A percentile compares a stretch with the other conserved stretches of the same genome.
These are phyloP conservation scores for Geosiphon pyriformis DNA, from an alignment of 192 early-diverging fungal species.

Conservation along the genomic window DNA sequence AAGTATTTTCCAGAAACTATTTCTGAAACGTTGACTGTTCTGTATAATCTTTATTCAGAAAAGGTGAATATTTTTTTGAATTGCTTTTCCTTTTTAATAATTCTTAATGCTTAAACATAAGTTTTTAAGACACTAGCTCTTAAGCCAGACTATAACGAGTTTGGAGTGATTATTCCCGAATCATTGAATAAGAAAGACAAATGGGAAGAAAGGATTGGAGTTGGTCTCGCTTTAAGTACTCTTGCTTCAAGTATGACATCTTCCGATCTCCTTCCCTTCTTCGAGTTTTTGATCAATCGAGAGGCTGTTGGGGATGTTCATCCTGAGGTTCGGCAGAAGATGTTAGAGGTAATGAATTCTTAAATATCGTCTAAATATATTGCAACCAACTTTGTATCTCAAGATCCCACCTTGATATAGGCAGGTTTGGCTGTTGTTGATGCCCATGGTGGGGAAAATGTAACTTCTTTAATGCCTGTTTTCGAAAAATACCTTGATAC, in stretches of 20 bases:
- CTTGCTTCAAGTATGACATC: conserved; percentile 57
- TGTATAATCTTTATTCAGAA: conserved; percentile 58
- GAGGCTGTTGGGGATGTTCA: conserved; percentile 82
- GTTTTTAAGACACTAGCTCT: conserved; percentile 55
- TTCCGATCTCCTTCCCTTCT: conserved; percentile 49
- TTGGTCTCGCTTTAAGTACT: conserved; percentile 68
- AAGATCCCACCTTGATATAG: neutral
- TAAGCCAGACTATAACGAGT: conserved; percentile 85
- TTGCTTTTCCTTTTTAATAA: neutral
- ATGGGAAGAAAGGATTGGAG: conserved; percentile 73
- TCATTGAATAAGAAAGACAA: conserved; percentile 78
- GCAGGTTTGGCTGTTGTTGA: conserved; percentile 78
- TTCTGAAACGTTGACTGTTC: conserved; percentile 43
- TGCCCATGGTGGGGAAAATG: conserved; percentile 60
- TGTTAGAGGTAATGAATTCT: conserved; percentile 54
- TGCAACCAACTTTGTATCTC: too few species aligned
- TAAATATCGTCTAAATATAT: neutral
- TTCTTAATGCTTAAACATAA: neutral
- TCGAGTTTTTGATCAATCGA: conserved; percentile 73
- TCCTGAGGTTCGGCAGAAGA: conserved; percentile 67
- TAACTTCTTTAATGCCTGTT: conserved; percentile 62
- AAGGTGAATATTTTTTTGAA: conserved; percentile 29
- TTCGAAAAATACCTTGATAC: conserved; percentile 75
- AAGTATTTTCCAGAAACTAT: conserved; percentile 47
- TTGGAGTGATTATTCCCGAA: conserved; percentile 80